Evolutionary conservation across 2,329 filamentous ascomycete genomes (phyloP).

Genomic region (Chaetomium sp.): DNA sequence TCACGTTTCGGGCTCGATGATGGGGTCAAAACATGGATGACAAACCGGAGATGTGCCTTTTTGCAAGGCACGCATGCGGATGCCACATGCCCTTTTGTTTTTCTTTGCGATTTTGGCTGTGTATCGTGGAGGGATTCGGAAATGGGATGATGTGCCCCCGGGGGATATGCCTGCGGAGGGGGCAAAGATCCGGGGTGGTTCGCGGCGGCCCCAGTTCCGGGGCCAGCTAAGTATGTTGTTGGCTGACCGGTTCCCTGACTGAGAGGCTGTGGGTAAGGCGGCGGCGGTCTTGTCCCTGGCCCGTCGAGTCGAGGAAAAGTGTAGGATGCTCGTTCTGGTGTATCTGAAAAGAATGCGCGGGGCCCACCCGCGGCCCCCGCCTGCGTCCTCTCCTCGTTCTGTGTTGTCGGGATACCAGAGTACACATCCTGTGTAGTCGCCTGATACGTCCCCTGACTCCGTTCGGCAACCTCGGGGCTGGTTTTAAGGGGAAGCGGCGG

Average conservation of each 20-base stretch:
- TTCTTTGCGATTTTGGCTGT: constrained; percentile 64
- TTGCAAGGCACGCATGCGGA: constrained; percentile 87
- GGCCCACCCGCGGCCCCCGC: constrained; percentile 36
- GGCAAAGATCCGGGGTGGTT: constrained; percentile 41
- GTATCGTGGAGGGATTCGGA: constrained; percentile 52
- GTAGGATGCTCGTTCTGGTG: constrained; percentile 46
- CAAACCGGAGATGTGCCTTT: constrained; percentile 72
- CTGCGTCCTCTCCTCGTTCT: constrained; percentile 42
- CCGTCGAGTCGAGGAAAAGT: constrained; percentile 46
- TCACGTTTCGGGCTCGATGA: constrained; percentile 16
- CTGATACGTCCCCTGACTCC: constrained; percentile 53
- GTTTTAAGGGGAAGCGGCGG: constrained; percentile 61
- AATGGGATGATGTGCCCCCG: constrained; percentile 34
- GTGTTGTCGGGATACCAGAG: constrained; percentile 45
- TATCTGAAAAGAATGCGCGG: constrained; percentile 44
- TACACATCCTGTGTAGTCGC: constrained; percentile 55
- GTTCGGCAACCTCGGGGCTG: constrained; percentile 59
- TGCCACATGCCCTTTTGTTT: constrained; percentile 79
- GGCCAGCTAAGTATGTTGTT: constrained; percentile 35
- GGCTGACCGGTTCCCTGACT: constrained; percentile 38
- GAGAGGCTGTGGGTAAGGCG: constrained; percentile 41
- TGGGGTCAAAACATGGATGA: constrained; percentile 17
- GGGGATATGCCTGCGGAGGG: constrained; percentile 41
- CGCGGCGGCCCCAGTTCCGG: constrained; percentile 20
- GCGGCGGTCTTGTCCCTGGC: constrained; percentile 39